Conservation (phyloP, 192 early-diverging fungal species). For the Physocladia obscura region DNA sequence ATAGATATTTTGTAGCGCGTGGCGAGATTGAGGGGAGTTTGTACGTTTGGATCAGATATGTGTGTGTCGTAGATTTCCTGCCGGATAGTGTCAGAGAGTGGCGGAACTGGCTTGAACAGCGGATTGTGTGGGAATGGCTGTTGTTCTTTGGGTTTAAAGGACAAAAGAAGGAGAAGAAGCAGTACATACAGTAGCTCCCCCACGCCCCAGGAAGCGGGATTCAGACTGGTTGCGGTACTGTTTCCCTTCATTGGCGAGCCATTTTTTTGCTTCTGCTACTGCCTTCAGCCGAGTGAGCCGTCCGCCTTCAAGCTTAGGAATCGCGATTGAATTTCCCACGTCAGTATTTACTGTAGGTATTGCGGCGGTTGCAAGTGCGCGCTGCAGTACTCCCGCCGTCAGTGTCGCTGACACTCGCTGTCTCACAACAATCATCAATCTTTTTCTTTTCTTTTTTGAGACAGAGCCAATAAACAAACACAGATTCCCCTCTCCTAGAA, state of each 20-base stretch:
- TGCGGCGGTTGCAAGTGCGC: background rate
- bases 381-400: background rate
- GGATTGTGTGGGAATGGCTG: constrained; percentile 96
- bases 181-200: background rate
- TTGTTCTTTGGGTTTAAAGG: background rate
- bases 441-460: background rate
- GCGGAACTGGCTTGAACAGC: constrained; percentile 74
- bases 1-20: constrained; percentile 72
- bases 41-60: constrained; percentile 51
- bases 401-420: background rate
- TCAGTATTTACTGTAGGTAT: background rate
- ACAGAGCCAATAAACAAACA: background rate
- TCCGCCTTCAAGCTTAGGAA: background rate
- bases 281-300: background rate
- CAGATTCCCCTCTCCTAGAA: background rate
- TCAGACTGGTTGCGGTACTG: background rate
- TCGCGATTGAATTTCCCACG: background rate
- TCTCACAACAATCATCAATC: background rate
- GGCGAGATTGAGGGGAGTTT: constrained; percentile 72
- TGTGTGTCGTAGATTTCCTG: constrained; percentile 75
- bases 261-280: background rate
- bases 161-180: constrained; percentile 26
- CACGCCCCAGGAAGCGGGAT: background rate
- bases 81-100: constrained; percentile 66
- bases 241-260: background rate